Evolutionary conservation across 129 eudicot genomes (phyloP).

Genomic region (Chrysanthemum seticuspe): DNA sequence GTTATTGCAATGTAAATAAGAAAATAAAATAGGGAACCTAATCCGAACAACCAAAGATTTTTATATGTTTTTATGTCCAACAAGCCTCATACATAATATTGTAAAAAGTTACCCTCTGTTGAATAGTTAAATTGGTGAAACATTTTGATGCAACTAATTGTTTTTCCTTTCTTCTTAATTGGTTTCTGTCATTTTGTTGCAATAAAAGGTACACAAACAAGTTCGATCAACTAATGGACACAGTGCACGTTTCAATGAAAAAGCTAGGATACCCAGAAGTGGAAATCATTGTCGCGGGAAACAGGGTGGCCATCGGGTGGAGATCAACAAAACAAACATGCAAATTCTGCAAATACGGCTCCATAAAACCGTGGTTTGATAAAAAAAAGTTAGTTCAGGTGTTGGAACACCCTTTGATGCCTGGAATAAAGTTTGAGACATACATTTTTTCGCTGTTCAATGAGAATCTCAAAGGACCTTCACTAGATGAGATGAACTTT

Average conservation of each 20-base stretch:
- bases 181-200: no score
- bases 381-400: constrained; percentile 30
- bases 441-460: neutral
- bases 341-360: constrained; percentile 57
- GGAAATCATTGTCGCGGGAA: constrained; percentile 71
- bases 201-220: constrained; percentile 44
- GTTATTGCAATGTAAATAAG: no score
- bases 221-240: constrained; percentile 73
- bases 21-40: no score
- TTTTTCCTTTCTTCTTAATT: no score
- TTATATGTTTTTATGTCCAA: no score
- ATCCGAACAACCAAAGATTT: no score
- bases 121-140: no score
- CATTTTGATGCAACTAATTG: no score
- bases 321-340: constrained; percentile 50
- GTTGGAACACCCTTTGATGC: no score
- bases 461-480: constrained; percentile 57
- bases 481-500: constrained; percentile 70
- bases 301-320: constrained; percentile 88
- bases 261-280: constrained; percentile 63
- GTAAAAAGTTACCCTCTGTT: no score
- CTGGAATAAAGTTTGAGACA: no score
- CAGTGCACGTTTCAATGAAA: constrained; percentile 56
- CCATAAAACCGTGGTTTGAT: constrained; percentile 70
- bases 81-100: no score